Evolutionary conservation across 257 asterid genomes (phyloP), one percentile per base, ranked within the genome.

Genomic region (Striga asiatica): DNA sequence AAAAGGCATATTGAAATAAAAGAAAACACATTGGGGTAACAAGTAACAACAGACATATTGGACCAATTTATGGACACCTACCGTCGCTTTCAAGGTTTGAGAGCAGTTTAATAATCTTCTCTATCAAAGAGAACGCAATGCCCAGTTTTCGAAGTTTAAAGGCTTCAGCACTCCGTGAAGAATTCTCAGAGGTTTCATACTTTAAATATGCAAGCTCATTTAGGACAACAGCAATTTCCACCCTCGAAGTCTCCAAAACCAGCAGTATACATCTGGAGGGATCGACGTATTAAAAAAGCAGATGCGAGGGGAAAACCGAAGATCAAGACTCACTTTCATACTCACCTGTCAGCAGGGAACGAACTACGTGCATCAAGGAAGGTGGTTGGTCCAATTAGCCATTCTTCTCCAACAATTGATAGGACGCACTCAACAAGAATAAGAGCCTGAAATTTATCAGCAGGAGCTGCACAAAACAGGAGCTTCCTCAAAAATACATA

Each of bases 161-260:
- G 29, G 61, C 28, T 63, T 82, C 94, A 57, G 72, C 69, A 75
- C 61, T 67, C 24, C 76, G 58, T 23, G 83, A 50, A 53, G 82
- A 63, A 64, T 49, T 67, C 61, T 72, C 65, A 41, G 88, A 65
- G 46, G 81, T 81, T 74, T 79, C 94, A 71, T 84, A 82, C 62
- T 87, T 91, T 47, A 84, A 61, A 67, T 81, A 79, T 29, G 95
- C 97, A 52, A 91, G 71, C 63, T 91, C 97, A 59, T 91, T 91
- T 48, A 91, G 76, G 55, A 82, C 76, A 69, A 91, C 94, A 60
- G 88, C 97, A 64, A 84, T 77, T 79, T 91, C 98, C 61, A 91
- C 84, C 73, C 97, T 79, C 6, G 96, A 76, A 62, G 98, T 75
- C 78, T 79, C 98, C 77, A 84, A 66, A 35, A 92, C 84, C 56